Evolutionary conservation across 148 eudicot species (phyloP).

Genomic region (Pouteria glomerata): DNA sequence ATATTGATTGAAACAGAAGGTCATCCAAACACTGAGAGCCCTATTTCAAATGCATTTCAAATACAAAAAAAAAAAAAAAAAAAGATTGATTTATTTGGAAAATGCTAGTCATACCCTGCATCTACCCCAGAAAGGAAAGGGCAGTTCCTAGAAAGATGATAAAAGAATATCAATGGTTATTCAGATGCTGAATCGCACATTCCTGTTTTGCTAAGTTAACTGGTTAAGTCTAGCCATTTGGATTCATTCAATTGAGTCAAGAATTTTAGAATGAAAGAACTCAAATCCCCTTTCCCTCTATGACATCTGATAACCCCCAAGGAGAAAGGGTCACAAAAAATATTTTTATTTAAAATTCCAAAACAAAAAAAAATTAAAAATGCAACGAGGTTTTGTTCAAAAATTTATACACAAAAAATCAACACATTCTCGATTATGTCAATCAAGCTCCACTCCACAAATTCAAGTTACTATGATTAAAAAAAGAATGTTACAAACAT

Average conservation of each 20-base stretch:
- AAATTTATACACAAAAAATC: background rate
- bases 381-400: background rate
- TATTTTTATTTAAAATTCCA: background rate
- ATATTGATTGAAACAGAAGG: too few species aligned
- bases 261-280: background rate
- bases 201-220: background rate
- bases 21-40: too few species aligned
- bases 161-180: background rate
- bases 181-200: background rate
- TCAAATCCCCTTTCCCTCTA: background rate
- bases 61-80: too few species aligned
- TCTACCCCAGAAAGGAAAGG: background rate
- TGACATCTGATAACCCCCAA: background rate
- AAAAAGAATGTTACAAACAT: background rate
- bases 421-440: background rate
- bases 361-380: background rate
- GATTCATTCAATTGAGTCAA: constrained; percentile 1
- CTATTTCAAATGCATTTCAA: too few species aligned
- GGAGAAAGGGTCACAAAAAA: background rate
- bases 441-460: background rate
- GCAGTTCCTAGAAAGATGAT: background rate
- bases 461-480: background rate
- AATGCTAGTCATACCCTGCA: too few species aligned
- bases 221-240: background rate
- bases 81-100: too few species aligned